Percentiles rank a stretch among this genome's conserved stretches.
These are phyloP conservation scores for Haematococcus sp. DNA, from an alignment of 139 green algal species.

Conservation along the genomic window DNA sequence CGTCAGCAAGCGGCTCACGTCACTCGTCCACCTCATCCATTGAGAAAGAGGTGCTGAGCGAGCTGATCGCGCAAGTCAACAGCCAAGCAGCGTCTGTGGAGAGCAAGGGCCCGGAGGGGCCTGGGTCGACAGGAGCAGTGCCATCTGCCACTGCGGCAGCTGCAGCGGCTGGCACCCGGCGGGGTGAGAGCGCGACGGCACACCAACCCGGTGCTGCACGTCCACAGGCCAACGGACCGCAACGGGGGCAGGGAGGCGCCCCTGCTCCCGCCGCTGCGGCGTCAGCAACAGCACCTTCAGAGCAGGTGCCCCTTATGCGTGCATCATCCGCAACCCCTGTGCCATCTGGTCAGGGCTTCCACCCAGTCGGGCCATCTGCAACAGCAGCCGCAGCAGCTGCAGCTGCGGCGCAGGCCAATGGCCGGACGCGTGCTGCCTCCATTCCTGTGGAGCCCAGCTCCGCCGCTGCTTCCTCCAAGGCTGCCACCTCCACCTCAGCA, in stretches of 20 bases:
- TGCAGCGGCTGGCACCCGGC: too few species aligned
- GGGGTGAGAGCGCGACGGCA: too few species aligned
- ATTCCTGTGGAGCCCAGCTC: background rate
- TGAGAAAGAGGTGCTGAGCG: background rate
- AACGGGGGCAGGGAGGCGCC: too few species aligned
- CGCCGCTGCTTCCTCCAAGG: too few species aligned
- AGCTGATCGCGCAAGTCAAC: background rate
- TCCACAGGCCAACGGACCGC: too few species aligned
- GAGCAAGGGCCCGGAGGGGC: too few species aligned
- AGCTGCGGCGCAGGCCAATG: background rate
- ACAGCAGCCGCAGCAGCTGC: background rate
- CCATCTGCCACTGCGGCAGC: too few species aligned
- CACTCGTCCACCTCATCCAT: conserved; percentile 2
- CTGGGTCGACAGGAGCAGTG: too few species aligned
- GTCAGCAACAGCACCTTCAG: conserved; percentile 3
- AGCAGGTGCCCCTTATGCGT: too few species aligned
- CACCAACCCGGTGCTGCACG: too few species aligned
- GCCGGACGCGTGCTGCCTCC: background rate
- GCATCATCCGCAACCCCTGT: conserved; percentile 2
- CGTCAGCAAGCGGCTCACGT: background rate
- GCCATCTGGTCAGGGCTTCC: background rate
- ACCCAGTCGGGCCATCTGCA: background rate
- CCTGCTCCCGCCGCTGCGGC: too few species aligned
- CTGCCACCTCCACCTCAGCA: too few species aligned
- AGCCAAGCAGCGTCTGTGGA: background rate